phyloP scores from a whole-genome alignment of 2,329 filamentous ascomycete species.

The Penicillium sp. region DNA sequence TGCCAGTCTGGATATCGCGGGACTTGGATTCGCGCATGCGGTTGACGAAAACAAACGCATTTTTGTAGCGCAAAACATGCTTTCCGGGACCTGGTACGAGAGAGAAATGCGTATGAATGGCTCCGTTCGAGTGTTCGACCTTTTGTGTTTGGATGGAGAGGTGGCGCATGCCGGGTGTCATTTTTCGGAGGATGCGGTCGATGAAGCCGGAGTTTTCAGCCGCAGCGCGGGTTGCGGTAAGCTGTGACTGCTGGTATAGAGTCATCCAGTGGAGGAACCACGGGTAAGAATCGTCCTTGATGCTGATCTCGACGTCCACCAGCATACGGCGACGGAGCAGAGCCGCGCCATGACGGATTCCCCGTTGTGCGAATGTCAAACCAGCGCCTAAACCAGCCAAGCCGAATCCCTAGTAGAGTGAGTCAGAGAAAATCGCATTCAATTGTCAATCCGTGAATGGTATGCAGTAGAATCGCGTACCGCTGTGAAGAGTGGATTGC shows the following conservation, averaged over 20 bases:
- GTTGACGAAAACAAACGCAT: constrained; percentile 83
- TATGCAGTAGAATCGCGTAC: constrained; percentile 31
- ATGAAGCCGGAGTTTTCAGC: constrained; percentile 44
- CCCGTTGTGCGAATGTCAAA: constrained; percentile 76
- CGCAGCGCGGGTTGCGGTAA: constrained; percentile 53
- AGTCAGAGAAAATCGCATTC: constrained; percentile 4
- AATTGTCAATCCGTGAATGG: neutral
- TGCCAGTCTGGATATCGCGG: constrained; percentile 73
- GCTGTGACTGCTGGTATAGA: constrained; percentile 66
- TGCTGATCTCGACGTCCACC: constrained; percentile 92
- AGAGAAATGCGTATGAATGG: constrained; percentile 75
- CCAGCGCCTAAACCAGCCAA: constrained; percentile 84
- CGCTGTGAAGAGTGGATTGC: constrained; percentile 52
- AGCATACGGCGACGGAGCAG: constrained; percentile 81
- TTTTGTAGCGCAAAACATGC: constrained; percentile 82
- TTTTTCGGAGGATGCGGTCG: constrained; percentile 54
- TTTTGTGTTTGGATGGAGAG: constrained; percentile 65
- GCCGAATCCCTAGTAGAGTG: constrained; percentile 66
- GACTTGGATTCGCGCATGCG: constrained; percentile 82
- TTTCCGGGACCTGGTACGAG: constrained; percentile 87
- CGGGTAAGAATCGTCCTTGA: constrained; percentile 86
- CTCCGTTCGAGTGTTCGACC: constrained; percentile 62
- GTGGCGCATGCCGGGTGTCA: constrained; percentile 62
- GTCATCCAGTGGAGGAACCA: constrained; percentile 97
- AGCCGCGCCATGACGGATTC: constrained; percentile 67